These are phyloP conservation scores for Hericium rajendrae DNA, from an alignment of 768 basidiomycete species.

Conservation along the genomic window DNA sequence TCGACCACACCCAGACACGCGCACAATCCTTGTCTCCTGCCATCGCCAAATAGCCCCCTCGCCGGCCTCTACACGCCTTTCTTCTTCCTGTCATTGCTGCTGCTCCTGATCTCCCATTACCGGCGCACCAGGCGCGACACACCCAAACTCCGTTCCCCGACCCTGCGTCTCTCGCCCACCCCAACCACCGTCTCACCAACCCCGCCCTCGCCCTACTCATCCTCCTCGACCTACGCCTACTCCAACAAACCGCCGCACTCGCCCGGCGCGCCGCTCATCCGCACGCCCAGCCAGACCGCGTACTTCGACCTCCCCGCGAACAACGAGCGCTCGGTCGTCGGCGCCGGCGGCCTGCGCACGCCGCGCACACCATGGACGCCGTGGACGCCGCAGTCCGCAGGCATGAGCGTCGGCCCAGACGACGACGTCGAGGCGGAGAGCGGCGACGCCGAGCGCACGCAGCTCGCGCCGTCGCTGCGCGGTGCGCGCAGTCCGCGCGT, in stretches of 20 bases:
- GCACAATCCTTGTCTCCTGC: slow-evolving; percentile 71
- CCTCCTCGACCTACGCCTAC: slow-evolving; percentile 11
- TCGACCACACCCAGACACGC: slow-evolving; percentile 35
- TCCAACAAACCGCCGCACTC: slow-evolving; percentile 9
- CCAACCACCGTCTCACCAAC: neutral
- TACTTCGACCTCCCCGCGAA: slow-evolving; percentile 1
- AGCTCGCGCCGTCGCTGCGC: slow-evolving; percentile 5
- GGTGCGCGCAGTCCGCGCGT: slow-evolving; percentile 3
- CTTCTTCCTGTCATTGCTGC: slow-evolving; percentile 41
- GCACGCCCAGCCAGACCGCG: neutral
- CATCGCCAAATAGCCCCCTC: slow-evolving; percentile 57
- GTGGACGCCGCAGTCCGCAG: neutral
- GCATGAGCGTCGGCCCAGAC: neutral
- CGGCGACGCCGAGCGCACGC: slow-evolving; percentile 13
- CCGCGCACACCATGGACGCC: neutral
- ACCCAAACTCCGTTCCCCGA: slow-evolving; percentile 10
- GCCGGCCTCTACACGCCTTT: slow-evolving; percentile 54
- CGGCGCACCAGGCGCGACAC: slow-evolving; percentile 9
- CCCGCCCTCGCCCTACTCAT: neutral
- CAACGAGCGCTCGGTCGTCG: neutral
- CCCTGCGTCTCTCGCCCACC: slow-evolving; percentile 4
- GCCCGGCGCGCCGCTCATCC: neutral
- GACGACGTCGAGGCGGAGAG: slow-evolving; percentile 5
- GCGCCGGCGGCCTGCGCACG: neutral
- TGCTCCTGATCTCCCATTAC: slow-evolving; percentile 37